Conservation (phyloP, 352 stramenopile species). For the Salisapilia sapeloensis region DNA sequence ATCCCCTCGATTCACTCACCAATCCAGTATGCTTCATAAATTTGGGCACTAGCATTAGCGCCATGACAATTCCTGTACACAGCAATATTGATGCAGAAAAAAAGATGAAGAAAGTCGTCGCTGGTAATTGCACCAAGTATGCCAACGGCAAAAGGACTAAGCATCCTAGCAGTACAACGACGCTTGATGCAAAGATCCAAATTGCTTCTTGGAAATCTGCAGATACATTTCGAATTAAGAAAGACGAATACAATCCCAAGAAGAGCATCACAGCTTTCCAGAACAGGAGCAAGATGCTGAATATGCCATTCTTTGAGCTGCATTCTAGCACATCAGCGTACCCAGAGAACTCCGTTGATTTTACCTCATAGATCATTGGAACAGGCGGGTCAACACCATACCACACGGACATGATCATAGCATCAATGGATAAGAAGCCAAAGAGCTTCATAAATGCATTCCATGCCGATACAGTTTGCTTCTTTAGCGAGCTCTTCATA, state of each 20-base stretch:
- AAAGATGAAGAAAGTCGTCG: slow-evolving; percentile 16
- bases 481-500: slow-evolving; percentile 9
- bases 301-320: slow-evolving; percentile 12
- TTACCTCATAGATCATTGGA: slow-evolving; percentile 1
- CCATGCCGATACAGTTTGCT: slow-evolving; percentile 4
- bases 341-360: slow-evolving; percentile 3
- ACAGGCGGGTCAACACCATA: slow-evolving; percentile 9
- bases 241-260: slow-evolving; percentile 20
- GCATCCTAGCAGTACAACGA: slow-evolving; percentile 18
- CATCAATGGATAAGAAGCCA: slow-evolving; percentile 6
- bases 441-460: slow-evolving; percentile 8
- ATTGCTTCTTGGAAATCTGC: slow-evolving; percentile 30
- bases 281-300: slow-evolving; percentile 12
- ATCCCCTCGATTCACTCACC: no score
- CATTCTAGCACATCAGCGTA: slow-evolving; percentile 7
- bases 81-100: slow-evolving; percentile 11
- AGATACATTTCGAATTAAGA: slow-evolving; percentile 29
- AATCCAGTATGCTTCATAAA: no score
- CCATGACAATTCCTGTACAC: slow-evolving; percentile 11
- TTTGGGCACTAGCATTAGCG: slow-evolving; percentile 18
- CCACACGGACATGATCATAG: slow-evolving; percentile 10
- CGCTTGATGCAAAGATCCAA: slow-evolving; percentile 28
- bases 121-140: slow-evolving; percentile 21
- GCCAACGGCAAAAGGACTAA: slow-evolving; percentile 19
- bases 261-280: slow-evolving; percentile 15